Base-by-base conservation (phyloP, 2,329 filamentous ascomycete genomes). In the Ceratocystis colombiana region DNA sequence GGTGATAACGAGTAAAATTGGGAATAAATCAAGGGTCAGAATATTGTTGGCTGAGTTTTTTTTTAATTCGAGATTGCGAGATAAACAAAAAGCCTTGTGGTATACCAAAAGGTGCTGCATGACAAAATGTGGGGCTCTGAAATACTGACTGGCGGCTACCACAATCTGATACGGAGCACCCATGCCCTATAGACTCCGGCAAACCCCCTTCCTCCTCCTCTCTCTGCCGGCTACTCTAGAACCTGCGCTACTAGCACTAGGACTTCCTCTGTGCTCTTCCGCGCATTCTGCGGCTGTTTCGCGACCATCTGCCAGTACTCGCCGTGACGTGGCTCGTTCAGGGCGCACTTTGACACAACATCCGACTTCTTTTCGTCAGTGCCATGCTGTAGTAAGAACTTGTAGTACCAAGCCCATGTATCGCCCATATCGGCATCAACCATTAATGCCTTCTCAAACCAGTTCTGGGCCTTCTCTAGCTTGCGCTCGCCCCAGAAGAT, bases 361-460 rank as follows among this genome's bases (percentile, higher is more conserved):
- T 97, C 94, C 37, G 80, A 83, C 72, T 88, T 82, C 85, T 97
- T 99, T 79, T 96, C 93, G 67, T 90, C 87, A 4, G 91, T 96
- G 8, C 94, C 95, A 77, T 99, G 92, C 79, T 96, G 90, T 70
- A 86, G 74, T 70, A 97, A 73, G 75, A 97, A 99, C 75, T 93
- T 92, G 76, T 91, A 94, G 76, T 96, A 99, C 93, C 93, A 99
- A 22, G 91, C 93, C 95, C 95, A 99, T 10, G 86, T 89, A 77
- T 99, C 95, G 63, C 94, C 94, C 63, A 85, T 78, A 74, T 97
- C 92, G 45, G 87, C 85, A 72, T 99, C 91, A 12, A 94, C 79
- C 65, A 96, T 81, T 66, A 96, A 86, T 0, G 94, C 94, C 77
- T 96, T 96, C 77, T 96, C 91, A 75, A 99, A 99, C 94, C 94